phyloP scores from a whole-genome alignment of 352 stramenopile species.

The Phytophthora agathidicida region DNA sequence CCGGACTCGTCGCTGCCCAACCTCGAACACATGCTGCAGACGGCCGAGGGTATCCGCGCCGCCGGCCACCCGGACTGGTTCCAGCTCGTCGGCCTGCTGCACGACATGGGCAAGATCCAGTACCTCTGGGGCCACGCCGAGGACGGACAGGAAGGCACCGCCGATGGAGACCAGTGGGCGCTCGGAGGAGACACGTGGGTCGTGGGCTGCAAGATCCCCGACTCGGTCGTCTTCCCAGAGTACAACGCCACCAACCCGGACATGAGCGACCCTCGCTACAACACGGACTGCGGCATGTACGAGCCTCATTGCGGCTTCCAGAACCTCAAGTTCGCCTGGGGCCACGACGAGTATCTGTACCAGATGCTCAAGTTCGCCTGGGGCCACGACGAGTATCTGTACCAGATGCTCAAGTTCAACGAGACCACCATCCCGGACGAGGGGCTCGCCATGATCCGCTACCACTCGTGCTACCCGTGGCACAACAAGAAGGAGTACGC shows the following conservation, averaged over 20 bases:
- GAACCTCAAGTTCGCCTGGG: conserved; percentile 91
- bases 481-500: conserved; percentile 93
- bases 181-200: conserved; percentile 95
- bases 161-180: conserved; percentile 90
- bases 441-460: conserved; percentile 93
- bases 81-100: conserved; percentile 90
- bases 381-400: conserved; percentile 95
- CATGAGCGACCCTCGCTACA: conserved; percentile 86
- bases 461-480: conserved; percentile 94
- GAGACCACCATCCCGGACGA: conserved; percentile 85
- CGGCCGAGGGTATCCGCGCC: conserved; percentile 90
- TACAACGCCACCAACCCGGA: conserved; percentile 92
- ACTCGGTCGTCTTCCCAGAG: conserved; percentile 90
- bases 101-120: conserved; percentile 96
- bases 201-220: conserved; percentile 89
- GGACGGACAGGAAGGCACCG: conserved; percentile 90
- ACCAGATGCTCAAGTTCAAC: conserved; percentile 94
- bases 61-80: conserved; percentile 93
- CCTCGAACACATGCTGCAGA: conserved; percentile 94
- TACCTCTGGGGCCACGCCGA: conserved; percentile 89
- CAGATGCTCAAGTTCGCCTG: conserved; percentile 94
- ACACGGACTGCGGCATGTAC: conserved; percentile 90
- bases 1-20: conserved; percentile 92
- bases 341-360: conserved; percentile 95
- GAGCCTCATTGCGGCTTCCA: conserved; percentile 88